Evolutionary conservation across 2,329 filamentous ascomycete species (phyloP).

Genomic region (Trichoderma endophyticum): DNA sequence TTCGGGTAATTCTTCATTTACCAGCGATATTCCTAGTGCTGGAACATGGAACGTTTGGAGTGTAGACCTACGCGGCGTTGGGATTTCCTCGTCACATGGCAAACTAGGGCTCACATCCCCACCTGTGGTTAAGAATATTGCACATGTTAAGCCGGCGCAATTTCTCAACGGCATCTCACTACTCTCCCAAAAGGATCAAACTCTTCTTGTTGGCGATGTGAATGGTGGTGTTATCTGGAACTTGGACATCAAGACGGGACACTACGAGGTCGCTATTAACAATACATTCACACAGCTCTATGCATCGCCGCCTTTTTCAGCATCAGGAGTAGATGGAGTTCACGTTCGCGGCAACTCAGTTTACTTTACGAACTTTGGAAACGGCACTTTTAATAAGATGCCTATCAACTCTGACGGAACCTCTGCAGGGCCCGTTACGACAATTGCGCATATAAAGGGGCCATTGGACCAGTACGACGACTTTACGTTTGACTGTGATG

Average conservation of each 20-base stretch:
- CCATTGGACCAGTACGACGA: slow-evolving; percentile 20
- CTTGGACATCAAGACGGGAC: slow-evolving; percentile 24
- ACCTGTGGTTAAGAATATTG: slow-evolving; percentile 23
- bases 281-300: slow-evolving; percentile 25
- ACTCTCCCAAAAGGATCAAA: slow-evolving; percentile 14
- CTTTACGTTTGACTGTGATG: slow-evolving; percentile 24
- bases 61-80: slow-evolving; percentile 24
- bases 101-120: neutral
- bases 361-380: slow-evolving; percentile 29
- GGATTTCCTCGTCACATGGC: slow-evolving; percentile 22
- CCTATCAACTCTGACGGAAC: slow-evolving; percentile 20
- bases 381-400: slow-evolving; percentile 24
- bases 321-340: slow-evolving; percentile 27
- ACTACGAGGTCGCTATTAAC: slow-evolving; percentile 25
- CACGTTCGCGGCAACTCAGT: slow-evolving; percentile 25
- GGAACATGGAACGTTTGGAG: slow-evolving; percentile 26
- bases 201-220: slow-evolving; percentile 26
- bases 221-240: slow-evolving; percentile 25
- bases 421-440: slow-evolving; percentile 19
- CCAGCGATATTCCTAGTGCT: slow-evolving; percentile 11
- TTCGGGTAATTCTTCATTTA: slow-evolving; percentile 25
- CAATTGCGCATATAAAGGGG: slow-evolving; percentile 11
- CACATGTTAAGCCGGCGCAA: slow-evolving; percentile 23
- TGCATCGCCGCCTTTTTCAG: slow-evolving; percentile 10
- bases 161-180: slow-evolving; percentile 29